phyloP scores from a whole-genome alignment of 169 alveolate species.

The Condylostoma magnum region DNA sequence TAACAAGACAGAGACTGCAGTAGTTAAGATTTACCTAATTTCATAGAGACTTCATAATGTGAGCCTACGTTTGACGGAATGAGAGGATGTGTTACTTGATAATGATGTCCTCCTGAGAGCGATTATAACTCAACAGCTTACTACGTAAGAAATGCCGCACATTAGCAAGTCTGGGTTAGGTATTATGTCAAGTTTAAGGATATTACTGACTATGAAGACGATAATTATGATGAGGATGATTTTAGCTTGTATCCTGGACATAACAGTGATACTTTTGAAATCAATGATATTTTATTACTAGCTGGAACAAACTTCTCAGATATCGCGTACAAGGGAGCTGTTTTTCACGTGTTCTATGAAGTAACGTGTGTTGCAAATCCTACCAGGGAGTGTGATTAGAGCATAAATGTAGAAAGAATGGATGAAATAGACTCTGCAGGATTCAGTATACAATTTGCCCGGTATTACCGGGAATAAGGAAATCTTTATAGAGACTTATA shows the following conservation, averaged over 20 bases:
- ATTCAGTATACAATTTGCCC: neutral
- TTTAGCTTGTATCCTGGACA: slow-evolving; percentile 7
- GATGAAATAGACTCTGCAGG: slow-evolving; percentile 15
- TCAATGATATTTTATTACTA: slow-evolving; percentile 2
- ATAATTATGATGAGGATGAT: neutral
- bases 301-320: slow-evolving; percentile 23
- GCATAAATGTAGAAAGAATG: slow-evolving; percentile 2
- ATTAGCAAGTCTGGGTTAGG: slow-evolving; percentile 14
- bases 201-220: neutral
- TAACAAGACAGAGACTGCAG: slow-evolving; percentile 11
- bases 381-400: neutral
- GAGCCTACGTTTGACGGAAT: neutral
- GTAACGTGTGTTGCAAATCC: slow-evolving; percentile 7
- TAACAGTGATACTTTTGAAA: slow-evolving; percentile 13
- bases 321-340: slow-evolving; percentile 29
- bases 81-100: slow-evolving; percentile 17
- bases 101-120: slow-evolving; percentile 30
- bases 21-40: slow-evolving; percentile 13
- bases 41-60: slow-evolving; percentile 6
- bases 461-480: slow-evolving; percentile 2
- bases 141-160: slow-evolving; percentile 23
- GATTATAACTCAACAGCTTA: neutral
- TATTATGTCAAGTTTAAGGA: neutral
- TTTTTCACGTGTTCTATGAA: neutral
- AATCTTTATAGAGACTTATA: slow-evolving; percentile 17